Base-by-base conservation (phyloP, 2,329 filamentous ascomycete species). In the Pestalotiopsis sp. region DNA sequence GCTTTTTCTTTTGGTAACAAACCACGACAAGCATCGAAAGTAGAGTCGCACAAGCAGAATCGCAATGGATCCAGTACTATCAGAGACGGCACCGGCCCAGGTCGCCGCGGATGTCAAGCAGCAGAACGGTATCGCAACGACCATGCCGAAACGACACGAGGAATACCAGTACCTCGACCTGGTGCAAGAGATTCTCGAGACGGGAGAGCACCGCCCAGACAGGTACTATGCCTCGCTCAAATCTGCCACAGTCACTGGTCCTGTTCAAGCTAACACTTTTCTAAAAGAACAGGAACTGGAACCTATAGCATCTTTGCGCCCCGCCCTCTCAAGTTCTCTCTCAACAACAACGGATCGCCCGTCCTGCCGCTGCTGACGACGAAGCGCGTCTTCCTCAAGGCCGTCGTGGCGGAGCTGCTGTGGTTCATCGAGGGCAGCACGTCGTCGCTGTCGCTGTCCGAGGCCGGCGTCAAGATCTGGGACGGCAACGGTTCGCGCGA, bases 361-460 rank as follows among this genome's bases (percentile, higher is more conserved):
- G 86, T 98, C 74, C 88, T 99, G 23, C 96, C 96, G 27, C 93
- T 99, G 73, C 91, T 99, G 20, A 99, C 96, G 4, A 99, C 96
- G 2, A 99, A 99, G 81, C 94, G 96, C 73, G 96, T 99, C 75
- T 98, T 98, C 82, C 88, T 93, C 39, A 92, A 93, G 70, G 95
- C 95, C 75, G 92, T 99, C 64, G 86, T 98, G 71, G 93, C 91
- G 72, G 96, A 99, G 81, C 91, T 99, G 1, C 91, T 99, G 70
- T 99, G 96, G 96, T 99, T 99, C 82, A 87, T 99, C 73, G 88
- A 90, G 59, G 96, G 94, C 76, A 89, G 85, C 76, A 99, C 96
- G 2, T 94, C 93, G 0, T 95, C 93, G 1, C 82, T 89, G 3
- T 85, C 94, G 0, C 90, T 99, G 3, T 91, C 89, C 69, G 90